Evolutionary conservation across 179 eudicot species (phyloP).

Genomic region (Dionaea muscipula): DNA sequence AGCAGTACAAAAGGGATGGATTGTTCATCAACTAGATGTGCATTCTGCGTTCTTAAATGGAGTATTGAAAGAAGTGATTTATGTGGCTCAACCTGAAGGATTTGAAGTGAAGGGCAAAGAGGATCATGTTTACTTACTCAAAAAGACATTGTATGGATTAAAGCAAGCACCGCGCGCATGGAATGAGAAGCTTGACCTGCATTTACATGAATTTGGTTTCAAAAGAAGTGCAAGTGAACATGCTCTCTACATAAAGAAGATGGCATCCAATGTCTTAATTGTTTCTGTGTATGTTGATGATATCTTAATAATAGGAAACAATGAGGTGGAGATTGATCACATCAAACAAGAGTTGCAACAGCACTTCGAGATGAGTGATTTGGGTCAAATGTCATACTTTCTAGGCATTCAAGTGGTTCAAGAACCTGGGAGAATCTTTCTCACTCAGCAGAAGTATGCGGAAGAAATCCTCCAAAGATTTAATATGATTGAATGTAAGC

Average conservation of each 20-base stretch:
- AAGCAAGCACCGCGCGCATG: not conserved
- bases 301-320: conserved; percentile 4
- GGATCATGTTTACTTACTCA: not conserved
- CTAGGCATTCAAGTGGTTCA: not conserved
- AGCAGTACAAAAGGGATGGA: not conserved
- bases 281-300: conserved; percentile 8
- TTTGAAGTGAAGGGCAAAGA: not conserved
- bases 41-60: not conserved
- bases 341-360: not conserved
- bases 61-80: no score
- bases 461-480: not conserved
- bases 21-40: not conserved
- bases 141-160: not conserved
- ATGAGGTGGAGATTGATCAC: not conserved
- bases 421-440: no score
- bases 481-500: no score
- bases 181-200: not conserved
- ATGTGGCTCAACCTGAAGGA: not conserved
- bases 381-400: not conserved
- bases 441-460: not conserved
- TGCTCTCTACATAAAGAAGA: not conserved
- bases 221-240: not conserved
- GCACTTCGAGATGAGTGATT: not conserved
- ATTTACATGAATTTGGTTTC: not conserved
- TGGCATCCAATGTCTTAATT: not conserved